Percentiles rank a stretch among this genome's conserved stretches.
Conservation (phyloP, 1,284 basidiomycete genomes). For the Cutaneotrichosporon dermatis region DNA sequence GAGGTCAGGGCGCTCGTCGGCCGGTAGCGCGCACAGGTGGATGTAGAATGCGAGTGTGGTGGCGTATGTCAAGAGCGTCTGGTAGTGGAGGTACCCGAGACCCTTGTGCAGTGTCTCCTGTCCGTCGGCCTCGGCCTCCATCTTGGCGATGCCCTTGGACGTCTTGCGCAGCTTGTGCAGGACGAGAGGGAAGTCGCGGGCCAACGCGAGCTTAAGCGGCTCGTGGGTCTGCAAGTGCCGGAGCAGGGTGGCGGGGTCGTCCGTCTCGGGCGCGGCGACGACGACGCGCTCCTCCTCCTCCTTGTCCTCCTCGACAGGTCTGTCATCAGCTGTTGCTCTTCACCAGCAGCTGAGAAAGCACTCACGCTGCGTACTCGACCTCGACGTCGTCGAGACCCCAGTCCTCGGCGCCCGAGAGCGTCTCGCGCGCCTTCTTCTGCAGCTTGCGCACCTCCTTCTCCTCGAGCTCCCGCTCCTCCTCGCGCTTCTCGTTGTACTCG, state of each 20-base stretch:
- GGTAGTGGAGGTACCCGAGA: conserved; percentile 50
- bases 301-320: background rate
- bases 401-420: conserved; percentile 66
- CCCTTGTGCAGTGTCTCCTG: conserved; percentile 44
- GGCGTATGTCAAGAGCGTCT: conserved; percentile 82
- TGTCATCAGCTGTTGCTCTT: conserved; percentile 10
- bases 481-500: conserved; percentile 52
- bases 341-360: too few species aligned
- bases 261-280: conserved; percentile 29
- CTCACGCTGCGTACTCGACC: conserved; percentile 48
- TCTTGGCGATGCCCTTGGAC: conserved; percentile 41
- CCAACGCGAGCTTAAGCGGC: conserved; percentile 63
- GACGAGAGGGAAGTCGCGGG: conserved; percentile 53
- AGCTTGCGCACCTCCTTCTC: conserved; percentile 57
- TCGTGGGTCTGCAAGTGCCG: conserved; percentile 72
- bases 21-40: conserved; percentile 72
- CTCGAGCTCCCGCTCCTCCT: conserved; percentile 23
- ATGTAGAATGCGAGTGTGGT: conserved; percentile 91
- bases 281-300: conserved; percentile 7
- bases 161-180: conserved; percentile 48
- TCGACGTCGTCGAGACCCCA: conserved; percentile 71
- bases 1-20: conserved; percentile 58
- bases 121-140: conserved; percentile 34
- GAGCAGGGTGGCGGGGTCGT: conserved; percentile 56
- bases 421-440: conserved; percentile 69